Evolutionary conservation across 1,284 basidiomycete species (phyloP), one percentile per base, ranked within the genome.

Genomic region (Papiliotrema nemorosa): DNA sequence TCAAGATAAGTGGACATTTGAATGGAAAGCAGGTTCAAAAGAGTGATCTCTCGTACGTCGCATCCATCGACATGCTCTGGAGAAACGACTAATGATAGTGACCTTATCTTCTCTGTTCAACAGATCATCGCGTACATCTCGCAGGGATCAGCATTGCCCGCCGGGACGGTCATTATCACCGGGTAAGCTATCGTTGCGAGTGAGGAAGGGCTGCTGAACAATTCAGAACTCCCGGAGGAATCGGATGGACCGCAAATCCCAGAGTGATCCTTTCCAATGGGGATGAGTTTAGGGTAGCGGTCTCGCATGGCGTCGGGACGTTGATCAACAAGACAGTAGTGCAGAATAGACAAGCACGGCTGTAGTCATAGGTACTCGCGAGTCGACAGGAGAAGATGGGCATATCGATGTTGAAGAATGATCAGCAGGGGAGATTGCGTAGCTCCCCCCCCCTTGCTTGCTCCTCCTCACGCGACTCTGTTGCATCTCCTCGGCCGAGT

Each of bases 81-180:
- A 1, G 10, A n/a, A 9, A 4, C 33, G 42, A 49, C 33, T 54
- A n/a, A 6, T 16, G 14, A 3, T 43, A 75, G 70, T 54, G 74
- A 76, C 49, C 56, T 76, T 24, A 76, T 76, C 62, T 77, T 77
- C 52, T 60, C 64, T 6, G 62, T 76, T 18, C 73, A 73, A 20
- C 67, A 73, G 49, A 72, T 77, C 55, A 64, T 78, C 51, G 79
- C 88, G 0, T 87, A 84, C 78, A 80, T 92, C 31, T 90, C 88
- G 0, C 85, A 89, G 66, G 90, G 86, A 1, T 90, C 89, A 3
- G 94, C 90, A 0, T 82, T 96, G 22, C 81, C 84, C 54, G 82
- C 87, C 0, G 91, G 90, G 1, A 84, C 85, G 0, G 76, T 92
- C 55, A 87, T 92, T 62, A 79, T 76, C 60, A 91, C 88, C 43